A percentile compares a stretch with the other conserved stretches of the same genome.
These are phyloP conservation scores for Malassezia nana DNA, from an alignment of 1,284 basidiomycete species.

Conservation along the genomic window DNA sequence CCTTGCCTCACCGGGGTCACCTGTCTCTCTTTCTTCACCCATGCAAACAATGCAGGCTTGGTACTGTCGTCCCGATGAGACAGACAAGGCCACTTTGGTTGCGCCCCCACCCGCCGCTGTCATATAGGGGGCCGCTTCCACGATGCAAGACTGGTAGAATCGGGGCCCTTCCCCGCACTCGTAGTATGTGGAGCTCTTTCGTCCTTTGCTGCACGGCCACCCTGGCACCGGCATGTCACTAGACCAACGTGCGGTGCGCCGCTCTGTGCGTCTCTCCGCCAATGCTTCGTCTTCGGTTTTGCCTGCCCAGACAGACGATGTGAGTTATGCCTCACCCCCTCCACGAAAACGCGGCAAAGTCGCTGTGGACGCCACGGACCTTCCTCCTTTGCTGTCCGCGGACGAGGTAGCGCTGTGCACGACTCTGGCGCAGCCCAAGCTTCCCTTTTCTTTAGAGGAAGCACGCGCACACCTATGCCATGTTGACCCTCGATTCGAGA, in stretches of 20 bases:
- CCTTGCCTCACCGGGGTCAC: background rate
- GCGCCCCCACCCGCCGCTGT: no score
- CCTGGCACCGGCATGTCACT: background rate
- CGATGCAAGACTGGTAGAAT: no score
- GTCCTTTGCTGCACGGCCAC: no score
- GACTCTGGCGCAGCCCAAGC: conserved; percentile 8
- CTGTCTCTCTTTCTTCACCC: conserved; percentile 9
- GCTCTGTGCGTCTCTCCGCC: background rate
- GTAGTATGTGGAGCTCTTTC: no score
- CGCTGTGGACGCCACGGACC: background rate
- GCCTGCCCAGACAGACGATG: background rate
- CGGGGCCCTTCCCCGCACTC: no score
- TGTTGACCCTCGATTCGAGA: conserved; percentile 5
- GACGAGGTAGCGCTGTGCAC: conserved; percentile 11
- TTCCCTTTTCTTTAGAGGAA: conserved; percentile 7
- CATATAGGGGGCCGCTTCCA: no score
- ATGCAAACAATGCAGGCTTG: conserved; percentile 15
- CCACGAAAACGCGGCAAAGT: background rate
- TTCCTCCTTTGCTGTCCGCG: conserved; percentile 4
- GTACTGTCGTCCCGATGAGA: background rate
- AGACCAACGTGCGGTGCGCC: background rate
- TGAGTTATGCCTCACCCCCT: background rate
- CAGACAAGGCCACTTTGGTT: background rate
- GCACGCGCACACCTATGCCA: conserved; percentile 11
- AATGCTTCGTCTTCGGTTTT: background rate